phyloP scores from a whole-genome alignment of 2,329 filamentous ascomycete species.

The Paracorniculantispora psalliotae region DNA sequence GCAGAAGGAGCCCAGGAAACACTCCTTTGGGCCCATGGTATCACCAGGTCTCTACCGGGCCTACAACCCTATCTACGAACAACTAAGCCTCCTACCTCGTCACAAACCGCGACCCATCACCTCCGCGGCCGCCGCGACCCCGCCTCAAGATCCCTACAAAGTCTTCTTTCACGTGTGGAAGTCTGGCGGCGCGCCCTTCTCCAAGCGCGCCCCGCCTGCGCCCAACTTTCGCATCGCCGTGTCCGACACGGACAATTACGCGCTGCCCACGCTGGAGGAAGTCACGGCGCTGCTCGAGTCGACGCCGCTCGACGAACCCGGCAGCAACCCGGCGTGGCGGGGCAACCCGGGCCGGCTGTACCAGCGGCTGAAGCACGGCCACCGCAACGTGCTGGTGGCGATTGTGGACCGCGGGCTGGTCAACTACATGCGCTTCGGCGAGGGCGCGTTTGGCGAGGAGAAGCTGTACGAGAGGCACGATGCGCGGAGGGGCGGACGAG shows the following conservation, averaged over 20 bases:
- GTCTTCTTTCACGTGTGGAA: constrained; percentile 83
- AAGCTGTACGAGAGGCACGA: constrained; percentile 59
- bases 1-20: constrained; percentile 21
- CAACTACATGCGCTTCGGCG: constrained; percentile 77
- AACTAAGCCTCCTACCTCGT: constrained; percentile 67
- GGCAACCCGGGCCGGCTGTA: constrained; percentile 55
- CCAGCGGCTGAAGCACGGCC: constrained; percentile 75
- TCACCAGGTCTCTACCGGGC: constrained; percentile 60
- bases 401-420: constrained; percentile 86
- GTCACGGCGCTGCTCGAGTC: constrained; percentile 66
- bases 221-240: constrained; percentile 86
- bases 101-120: constrained; percentile 50
- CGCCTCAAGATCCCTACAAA: constrained; percentile 53
- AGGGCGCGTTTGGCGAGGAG: constrained; percentile 75
- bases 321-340: constrained; percentile 23
- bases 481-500: constrained; percentile 34
- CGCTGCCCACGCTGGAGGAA: constrained; percentile 68
- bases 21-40: constrained; percentile 52
- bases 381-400: constrained; percentile 77
- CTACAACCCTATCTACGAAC: constrained; percentile 68
- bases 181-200: constrained; percentile 53
- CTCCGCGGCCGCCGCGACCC: constrained; percentile 14
- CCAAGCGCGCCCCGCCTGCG: constrained; percentile 69
- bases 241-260: constrained; percentile 66
- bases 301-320: constrained; percentile 63